phyloP scores from a whole-genome alignment of 805 yeast genomes.

The Kurtzmaniella cleridarum region DNA sequence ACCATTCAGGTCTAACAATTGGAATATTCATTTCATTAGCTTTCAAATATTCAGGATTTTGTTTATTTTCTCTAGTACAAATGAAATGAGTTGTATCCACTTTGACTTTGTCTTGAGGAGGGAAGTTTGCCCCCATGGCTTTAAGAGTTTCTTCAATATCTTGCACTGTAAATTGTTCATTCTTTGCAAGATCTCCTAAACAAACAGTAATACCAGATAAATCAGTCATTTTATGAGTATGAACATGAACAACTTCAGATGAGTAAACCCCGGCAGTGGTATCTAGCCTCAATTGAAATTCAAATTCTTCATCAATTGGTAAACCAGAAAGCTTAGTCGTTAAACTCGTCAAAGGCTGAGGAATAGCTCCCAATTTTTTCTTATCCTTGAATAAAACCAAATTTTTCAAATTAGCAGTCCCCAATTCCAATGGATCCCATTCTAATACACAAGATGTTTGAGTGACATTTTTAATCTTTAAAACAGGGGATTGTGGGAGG shows the following conservation, averaged over 20 bases:
- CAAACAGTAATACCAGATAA: conserved; percentile 89
- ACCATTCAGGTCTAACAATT: conserved; percentile 93
- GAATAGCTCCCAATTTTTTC: conserved; percentile 71
- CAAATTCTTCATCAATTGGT: conserved; percentile 77
- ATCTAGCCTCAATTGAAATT: conserved; percentile 71
- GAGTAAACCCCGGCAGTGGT: conserved; percentile 86
- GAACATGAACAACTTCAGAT: conserved; percentile 63
- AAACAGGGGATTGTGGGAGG: conserved; percentile 65
- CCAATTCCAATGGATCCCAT: conserved; percentile 85
- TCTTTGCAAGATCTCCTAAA: conserved; percentile 68
- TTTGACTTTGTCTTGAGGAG: conserved; percentile 64
- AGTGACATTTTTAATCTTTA: conserved; percentile 71
- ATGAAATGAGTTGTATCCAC: conserved; percentile 94
- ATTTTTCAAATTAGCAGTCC: conserved; percentile 74
- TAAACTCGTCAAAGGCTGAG: conserved; percentile 71
- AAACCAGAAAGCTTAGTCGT: conserved; percentile 88
- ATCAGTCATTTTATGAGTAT: conserved; percentile 95
- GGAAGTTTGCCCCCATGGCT: conserved; percentile 73
- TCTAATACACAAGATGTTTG: conserved; percentile 93
- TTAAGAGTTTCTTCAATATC: conserved; percentile 61
- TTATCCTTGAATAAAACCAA: conserved; percentile 74
- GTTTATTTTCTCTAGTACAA: conserved; percentile 55
- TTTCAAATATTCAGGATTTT: conserved; percentile 65
- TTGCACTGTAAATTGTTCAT: conserved; percentile 35
- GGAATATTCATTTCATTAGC: conserved; percentile 89